A percentile compares a stretch with the other conserved stretches of the same genome.
Evolutionary conservation across 208 protist genomes (phyloP).

Genomic region (Angomonas ambiguus): DNA sequence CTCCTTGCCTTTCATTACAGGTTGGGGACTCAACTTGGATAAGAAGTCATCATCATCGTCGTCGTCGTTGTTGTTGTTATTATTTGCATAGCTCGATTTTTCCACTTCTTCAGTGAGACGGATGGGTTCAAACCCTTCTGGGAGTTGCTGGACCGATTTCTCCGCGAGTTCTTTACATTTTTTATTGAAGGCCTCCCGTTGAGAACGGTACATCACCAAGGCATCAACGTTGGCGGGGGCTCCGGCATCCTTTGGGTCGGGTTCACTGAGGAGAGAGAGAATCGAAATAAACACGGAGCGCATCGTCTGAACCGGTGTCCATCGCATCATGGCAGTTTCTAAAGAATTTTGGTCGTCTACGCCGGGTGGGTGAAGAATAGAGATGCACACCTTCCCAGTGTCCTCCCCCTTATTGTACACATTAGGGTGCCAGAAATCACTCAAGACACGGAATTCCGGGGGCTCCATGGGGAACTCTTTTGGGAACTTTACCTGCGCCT

Average conservation of each 20-base stretch:
- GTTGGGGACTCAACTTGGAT: not conserved
- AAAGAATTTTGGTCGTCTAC: slow-evolving; percentile 92
- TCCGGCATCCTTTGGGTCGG: slow-evolving; percentile 89
- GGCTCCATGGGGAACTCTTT: slow-evolving; percentile 96
- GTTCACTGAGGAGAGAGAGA: slow-evolving; percentile 92
- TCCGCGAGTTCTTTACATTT: slow-evolving; percentile 63
- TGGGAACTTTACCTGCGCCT: slow-evolving; percentile 90
- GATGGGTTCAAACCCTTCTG: slow-evolving; percentile 57
- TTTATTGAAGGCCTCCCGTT: slow-evolving; percentile 54
- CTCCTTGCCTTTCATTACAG: slow-evolving; percentile 12
- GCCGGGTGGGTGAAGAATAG: slow-evolving; percentile 97
- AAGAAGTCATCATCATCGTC: slow-evolving; percentile 47
- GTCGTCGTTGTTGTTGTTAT: slow-evolving; percentile 30
- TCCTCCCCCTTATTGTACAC: slow-evolving; percentile 90
- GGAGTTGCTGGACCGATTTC: slow-evolving; percentile 89
- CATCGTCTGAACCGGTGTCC: slow-evolving; percentile 95
- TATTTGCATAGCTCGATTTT: too few species aligned
- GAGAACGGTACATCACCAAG: slow-evolving; percentile 81
- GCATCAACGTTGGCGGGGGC: slow-evolving; percentile 95
- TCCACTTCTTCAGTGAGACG: not conserved
- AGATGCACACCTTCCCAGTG: slow-evolving; percentile 97
- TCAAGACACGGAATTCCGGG: slow-evolving; percentile 92
- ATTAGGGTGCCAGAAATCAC: slow-evolving; percentile 98
- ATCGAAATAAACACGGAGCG: slow-evolving; percentile 94
- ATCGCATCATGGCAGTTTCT: slow-evolving; percentile 93